Conservation (phyloP, 2,329 filamentous ascomycete species). For the Calonectria hawksworthii region DNA sequence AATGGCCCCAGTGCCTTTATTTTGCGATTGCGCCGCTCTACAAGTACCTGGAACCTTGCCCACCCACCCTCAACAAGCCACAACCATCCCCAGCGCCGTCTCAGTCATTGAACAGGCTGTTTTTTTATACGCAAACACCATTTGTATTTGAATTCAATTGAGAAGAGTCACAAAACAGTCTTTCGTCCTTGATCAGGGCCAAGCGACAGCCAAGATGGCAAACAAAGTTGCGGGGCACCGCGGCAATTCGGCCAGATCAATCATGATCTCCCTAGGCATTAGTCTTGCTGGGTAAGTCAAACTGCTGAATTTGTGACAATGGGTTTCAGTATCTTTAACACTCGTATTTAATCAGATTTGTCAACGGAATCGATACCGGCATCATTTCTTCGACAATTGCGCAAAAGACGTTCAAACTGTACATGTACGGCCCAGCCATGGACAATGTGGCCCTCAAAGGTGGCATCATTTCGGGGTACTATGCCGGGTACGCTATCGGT, state of each 20-base stretch:
- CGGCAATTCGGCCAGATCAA: constrained; percentile 26
- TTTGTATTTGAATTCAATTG: neutral
- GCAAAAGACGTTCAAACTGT: constrained; percentile 25
- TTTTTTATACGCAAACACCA: no score
- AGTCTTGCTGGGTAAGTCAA: constrained; percentile 25
- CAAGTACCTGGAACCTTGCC: neutral
- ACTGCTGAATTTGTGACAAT: neutral
- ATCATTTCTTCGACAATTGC: constrained; percentile 31
- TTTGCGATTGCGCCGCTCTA: neutral
- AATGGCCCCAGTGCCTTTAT: neutral
- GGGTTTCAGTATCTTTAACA: neutral
- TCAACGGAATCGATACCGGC: constrained; percentile 29
- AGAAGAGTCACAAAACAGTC: neutral
- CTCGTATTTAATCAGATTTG: neutral
- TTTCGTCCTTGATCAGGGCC: neutral
- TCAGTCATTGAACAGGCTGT: neutral
- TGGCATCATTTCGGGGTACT: constrained; percentile 30
- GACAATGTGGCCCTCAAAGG: constrained; percentile 16
- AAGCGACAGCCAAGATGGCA: neutral
- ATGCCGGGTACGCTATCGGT: constrained; percentile 24
- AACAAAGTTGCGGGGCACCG: constrained; percentile 21
- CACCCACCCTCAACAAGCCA: neutral
- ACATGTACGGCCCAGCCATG: constrained; percentile 29
- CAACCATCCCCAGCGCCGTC: neutral
- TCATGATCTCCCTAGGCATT: constrained; percentile 26